Conservation (phyloP, 495 filamentous ascomycete species). For the Penicillium robsamsonii region DNA sequence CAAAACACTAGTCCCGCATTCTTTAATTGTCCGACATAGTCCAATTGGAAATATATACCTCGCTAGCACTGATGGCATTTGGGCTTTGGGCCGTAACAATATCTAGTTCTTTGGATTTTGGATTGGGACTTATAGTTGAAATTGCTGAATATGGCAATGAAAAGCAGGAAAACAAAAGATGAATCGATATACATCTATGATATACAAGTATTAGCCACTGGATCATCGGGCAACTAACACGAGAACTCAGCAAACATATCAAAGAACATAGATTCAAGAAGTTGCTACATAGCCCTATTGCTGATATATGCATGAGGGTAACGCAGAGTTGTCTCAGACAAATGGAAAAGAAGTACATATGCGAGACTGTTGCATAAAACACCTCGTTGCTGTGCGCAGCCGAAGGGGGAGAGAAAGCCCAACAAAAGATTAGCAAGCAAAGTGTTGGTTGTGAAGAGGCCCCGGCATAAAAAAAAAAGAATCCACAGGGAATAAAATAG, state of each 20-base stretch:
- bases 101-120: too few species aligned
- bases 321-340: constrained; percentile 1
- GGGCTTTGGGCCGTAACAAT: not conserved
- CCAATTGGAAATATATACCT: not conserved
- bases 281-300: not conserved
- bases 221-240: not conserved
- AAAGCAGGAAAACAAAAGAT: not conserved
- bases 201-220: not conserved
- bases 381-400: constrained; percentile 1
- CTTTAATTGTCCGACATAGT: not conserved
- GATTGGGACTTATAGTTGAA: too few species aligned
- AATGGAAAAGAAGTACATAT: constrained; percentile 6
- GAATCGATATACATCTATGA: not conserved
- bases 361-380: not conserved
- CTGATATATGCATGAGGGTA: constrained; percentile 1
- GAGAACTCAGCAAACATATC: not conserved
- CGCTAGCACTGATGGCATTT: not conserved
- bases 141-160: not conserved
- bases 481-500: constrained; percentile 6
- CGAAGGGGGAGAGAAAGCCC: constrained; percentile 3
- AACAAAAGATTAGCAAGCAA: constrained; percentile 9
- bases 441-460: constrained; percentile 7
- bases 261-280: not conserved
- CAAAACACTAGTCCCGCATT: not conserved
- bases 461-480: not conserved